phyloP scores from a whole-genome alignment of 331 rosid species.

The Quercus phellos region DNA sequence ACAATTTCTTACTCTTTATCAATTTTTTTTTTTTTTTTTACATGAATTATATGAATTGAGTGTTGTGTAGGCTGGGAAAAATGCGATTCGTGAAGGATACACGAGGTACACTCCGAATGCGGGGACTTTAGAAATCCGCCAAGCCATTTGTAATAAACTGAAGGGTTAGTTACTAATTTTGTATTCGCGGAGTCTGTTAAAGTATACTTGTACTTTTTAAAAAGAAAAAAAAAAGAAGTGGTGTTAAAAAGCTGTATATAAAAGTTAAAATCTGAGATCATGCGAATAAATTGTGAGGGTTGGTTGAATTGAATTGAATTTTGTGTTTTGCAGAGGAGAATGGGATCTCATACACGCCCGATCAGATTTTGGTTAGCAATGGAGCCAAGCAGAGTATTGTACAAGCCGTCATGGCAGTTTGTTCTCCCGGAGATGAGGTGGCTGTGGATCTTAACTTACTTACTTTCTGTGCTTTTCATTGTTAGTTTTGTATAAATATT shows the following conservation, averaged over 20 bases:
- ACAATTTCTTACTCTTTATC: too few species aligned
- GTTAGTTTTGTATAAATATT: too few species aligned
- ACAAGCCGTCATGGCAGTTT: constrained; percentile 79
- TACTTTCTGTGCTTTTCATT: too few species aligned
- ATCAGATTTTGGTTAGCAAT: constrained; percentile 74
- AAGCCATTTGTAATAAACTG: constrained; percentile 76
- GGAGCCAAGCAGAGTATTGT: constrained; percentile 87
- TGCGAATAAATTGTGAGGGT: not conserved
- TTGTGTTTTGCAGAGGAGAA: constrained; percentile 60
- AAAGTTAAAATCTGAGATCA: too few species aligned
- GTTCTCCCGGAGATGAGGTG: constrained; percentile 88
- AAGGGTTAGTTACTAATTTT: constrained; percentile 43
- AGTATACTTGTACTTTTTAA: too few species aligned
- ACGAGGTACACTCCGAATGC: constrained; percentile 82
- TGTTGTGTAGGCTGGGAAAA: constrained; percentile 65
- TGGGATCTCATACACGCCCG: constrained; percentile 61
- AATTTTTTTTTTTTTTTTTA: too few species aligned
- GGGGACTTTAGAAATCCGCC: constrained; percentile 65
- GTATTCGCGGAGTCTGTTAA: too few species aligned
- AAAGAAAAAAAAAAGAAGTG: too few species aligned
- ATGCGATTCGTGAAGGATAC: constrained; percentile 80
- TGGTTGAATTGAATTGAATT: not conserved
- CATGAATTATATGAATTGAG: too few species aligned
- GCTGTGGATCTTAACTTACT: not conserved
- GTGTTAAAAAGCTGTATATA: too few species aligned